Conservation (phyloP, 768 basidiomycete species). For the Xanthoconium stramineum region DNA sequence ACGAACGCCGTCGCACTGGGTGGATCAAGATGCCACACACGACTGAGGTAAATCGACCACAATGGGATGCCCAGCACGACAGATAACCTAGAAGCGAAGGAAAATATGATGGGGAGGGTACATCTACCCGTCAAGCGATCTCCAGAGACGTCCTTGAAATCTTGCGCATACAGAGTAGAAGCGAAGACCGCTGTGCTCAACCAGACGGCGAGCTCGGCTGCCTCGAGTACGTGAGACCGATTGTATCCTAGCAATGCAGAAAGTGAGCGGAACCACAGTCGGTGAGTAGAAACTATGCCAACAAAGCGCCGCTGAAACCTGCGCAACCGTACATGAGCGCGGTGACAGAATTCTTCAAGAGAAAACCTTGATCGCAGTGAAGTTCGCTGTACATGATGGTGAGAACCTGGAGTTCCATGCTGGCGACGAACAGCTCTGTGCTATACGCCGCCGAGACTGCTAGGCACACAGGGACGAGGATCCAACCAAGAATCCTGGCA, state of each 20-base stretch:
- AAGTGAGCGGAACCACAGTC: background rate
- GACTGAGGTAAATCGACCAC: constrained; percentile 23
- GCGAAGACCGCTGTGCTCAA: constrained; percentile 28
- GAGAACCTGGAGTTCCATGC: constrained; percentile 21
- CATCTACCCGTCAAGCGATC: constrained; percentile 34
- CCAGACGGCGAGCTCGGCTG: constrained; percentile 19
- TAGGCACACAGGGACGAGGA: constrained; percentile 31
- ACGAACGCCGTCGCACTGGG: constrained; percentile 15
- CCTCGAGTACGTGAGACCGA: constrained; percentile 6
- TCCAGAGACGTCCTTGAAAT: constrained; percentile 39
- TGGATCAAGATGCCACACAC: constrained; percentile 19
- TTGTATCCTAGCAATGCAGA: constrained; percentile 11
- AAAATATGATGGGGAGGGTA: constrained; percentile 41
- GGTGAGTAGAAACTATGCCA: constrained; percentile 16
- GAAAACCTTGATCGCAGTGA: constrained; percentile 25
- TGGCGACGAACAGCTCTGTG: constrained; percentile 25
- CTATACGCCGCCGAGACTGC: constrained; percentile 31
- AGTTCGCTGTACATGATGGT: constrained; percentile 36
- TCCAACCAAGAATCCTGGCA: constrained; percentile 37
- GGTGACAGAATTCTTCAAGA: constrained; percentile 29
- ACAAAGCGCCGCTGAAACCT: constrained; percentile 32
- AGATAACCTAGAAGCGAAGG: constrained; percentile 21
- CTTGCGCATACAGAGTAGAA: constrained; percentile 32
- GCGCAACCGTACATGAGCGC: constrained; percentile 33
- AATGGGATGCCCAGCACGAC: constrained; percentile 19